Base-by-base conservation (phyloP, 2,329 filamentous ascomycete genomes). In the Penicillium sp. region DNA sequence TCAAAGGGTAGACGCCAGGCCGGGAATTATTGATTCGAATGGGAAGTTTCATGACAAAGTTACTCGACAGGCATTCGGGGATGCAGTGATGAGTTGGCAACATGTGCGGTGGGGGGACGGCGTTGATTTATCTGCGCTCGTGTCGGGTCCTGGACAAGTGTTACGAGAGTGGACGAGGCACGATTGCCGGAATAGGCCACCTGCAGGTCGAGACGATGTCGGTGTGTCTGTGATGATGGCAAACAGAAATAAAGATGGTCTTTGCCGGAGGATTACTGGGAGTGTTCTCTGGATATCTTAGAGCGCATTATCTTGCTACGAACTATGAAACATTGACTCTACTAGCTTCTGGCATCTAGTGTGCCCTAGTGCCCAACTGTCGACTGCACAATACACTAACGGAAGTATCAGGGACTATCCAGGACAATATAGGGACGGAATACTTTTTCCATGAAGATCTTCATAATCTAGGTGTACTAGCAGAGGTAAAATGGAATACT, bases 51-150 rank as follows among this genome's bases (percentile, higher is more conserved):
- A 42, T 37, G 42, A 51, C 58, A 60, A 64, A 68, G 62, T 69
- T 70, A 67, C 63, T 68, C 72, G 73, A 76, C 70, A 73, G 70
- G 68, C 74, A 77, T 74, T 75, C 81, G n/a, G 51, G 84, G 83
- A 91, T 89, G 89, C 88, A 90, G 78, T 87, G 88, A 90, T 91
- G 89, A 88, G 88, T 86, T 91, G 89, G 87, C 88, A 90, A 78
- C 53, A 30, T 42, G 53, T 60, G 69, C 62, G 65, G 76, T 76
- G 77, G 79, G 82, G 77, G 82, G 77, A 79, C 50, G 56, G 55
- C 61, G 59, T 61, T 62, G 37, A 35, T 64, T 60, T 58, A 67
- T 65, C 58, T 60, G 62, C 51, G 59, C 58, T 42, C 40, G 40
- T 57, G 42, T 49, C 28, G 42, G 40, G 26, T 35, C 53, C 15